Evolutionary conservation across 306 rosid genomes (phyloP).

Genomic region (Rosa persica): DNA sequence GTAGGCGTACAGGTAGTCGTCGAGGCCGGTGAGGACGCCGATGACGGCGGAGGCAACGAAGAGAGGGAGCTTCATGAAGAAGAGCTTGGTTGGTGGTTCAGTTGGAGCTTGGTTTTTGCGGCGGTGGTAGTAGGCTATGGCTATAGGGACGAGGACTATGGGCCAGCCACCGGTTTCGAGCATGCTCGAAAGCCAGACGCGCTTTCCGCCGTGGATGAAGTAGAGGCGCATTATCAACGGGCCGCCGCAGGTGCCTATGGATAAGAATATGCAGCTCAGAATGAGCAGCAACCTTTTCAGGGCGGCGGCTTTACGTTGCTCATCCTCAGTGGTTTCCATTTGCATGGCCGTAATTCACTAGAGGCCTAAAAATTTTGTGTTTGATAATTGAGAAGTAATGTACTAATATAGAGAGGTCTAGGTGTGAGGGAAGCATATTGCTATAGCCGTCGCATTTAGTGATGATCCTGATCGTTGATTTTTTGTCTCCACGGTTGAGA

Average conservation of each 20-base stretch:
- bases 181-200: slow-evolving; percentile 66
- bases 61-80: slow-evolving; percentile 44
- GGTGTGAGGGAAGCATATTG: neutral
- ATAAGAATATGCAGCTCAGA: slow-evolving; percentile 36
- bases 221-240: slow-evolving; percentile 72
- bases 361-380: neutral
- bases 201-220: slow-evolving; percentile 70
- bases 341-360: neutral
- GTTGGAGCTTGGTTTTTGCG: slow-evolving; percentile 27
- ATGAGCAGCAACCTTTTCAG: slow-evolving; percentile 41
- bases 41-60: slow-evolving; percentile 39
- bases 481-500: neutral
- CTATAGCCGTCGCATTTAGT: neutral
- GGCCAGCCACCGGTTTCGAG: slow-evolving; percentile 78
- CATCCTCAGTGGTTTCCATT: neutral
- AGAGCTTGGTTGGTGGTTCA: neutral
- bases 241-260: slow-evolving; percentile 57
- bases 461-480: neutral
- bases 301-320: slow-evolving; percentile 7
- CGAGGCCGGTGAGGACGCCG: slow-evolving; percentile 62
- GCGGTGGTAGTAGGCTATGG: slow-evolving; percentile 34
- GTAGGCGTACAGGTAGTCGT: slow-evolving; percentile 60
- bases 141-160: slow-evolving; percentile 47
- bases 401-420: neutral
- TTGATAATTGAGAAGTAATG: neutral